Base-by-base conservation (phyloP, 768 basidiomycete genomes). In the Paxillus involutus region DNA sequence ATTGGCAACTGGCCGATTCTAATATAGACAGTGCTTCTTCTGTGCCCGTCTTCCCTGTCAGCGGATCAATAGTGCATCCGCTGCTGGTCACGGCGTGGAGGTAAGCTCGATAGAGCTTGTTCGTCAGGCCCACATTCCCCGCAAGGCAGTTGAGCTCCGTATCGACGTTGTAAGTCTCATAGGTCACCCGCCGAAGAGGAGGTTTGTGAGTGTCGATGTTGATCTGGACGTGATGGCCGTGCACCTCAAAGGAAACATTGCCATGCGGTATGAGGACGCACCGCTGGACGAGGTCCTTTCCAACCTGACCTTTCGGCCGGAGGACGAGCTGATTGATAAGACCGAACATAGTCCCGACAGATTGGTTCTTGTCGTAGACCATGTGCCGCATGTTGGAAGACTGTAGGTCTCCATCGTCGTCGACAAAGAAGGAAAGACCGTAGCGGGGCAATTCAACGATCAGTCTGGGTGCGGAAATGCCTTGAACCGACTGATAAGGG, bases 11-110 rank as follows among this genome's bases (percentile, higher is more conserved):
- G 7, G 76, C 71, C 2, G 73, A 75, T 17, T 49, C 49, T 39
- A 78, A 59, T 44, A 72, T 66, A 40, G 56, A 52, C 19, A 79
- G 60, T 0, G 77, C 77, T 52, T 77, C 69, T 45, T 75, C 70
- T 3, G 70, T 67, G 10, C 80, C 80, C 0, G 74, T 77, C 14
- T 72, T 70, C 2, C 56, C 55, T 0, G 73, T 76, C 37, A 81
- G 62, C 0, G 77, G 76, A 58, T 81, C 80, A 1, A 70, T 66
- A 3, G 74, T 60, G 26, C 64, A 65, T n/a, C 55, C 42, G 39
- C 69, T 67, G 30, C 73, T 73, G 0, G 73, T 79, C 16, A 74
- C 44, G 7, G 73, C 72, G 51, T 81, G 80, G 6, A 81, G 63
- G 41, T 75, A 73, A 3, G 70, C 65, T 44, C 63, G 69, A 55